phyloP scores from a whole-genome alignment of 129 eudicot species.

The Flaveria brownii region DNA sequence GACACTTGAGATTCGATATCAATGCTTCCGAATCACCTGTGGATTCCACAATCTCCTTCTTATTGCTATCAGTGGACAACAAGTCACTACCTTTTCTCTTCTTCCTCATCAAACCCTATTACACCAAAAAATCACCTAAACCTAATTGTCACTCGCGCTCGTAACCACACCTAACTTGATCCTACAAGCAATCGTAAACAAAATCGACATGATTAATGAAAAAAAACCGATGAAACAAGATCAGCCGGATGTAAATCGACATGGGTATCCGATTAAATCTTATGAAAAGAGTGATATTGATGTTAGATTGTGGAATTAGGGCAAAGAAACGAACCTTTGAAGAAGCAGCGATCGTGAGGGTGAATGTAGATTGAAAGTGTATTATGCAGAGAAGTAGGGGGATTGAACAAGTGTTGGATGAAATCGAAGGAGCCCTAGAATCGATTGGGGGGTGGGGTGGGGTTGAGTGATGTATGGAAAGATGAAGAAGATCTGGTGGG shows the following conservation, averaged over 20 bases:
- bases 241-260: not conserved
- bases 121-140: not conserved
- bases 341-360: constrained; percentile 11
- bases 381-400: constrained; percentile 1
- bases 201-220: not conserved
- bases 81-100: constrained; percentile 78
- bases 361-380: constrained; percentile 20
- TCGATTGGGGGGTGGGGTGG: too few relatives aligned
- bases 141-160: not conserved
- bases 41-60: constrained; percentile 39
- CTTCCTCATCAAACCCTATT: constrained; percentile 53
- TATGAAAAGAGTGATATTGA: not conserved
- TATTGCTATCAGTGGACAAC: constrained; percentile 28
- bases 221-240: not conserved
- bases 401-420: constrained; percentile 16
- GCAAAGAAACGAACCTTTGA: constrained; percentile 29
- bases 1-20: constrained; percentile 52
- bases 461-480: not conserved
- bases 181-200: constrained; percentile 19
- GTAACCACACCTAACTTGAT: constrained; percentile 7
- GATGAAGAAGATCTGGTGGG: constrained; percentile 33
- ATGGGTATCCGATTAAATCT: not conserved
- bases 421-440: constrained; percentile 22
- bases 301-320: constrained; percentile 5
- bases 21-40: constrained; percentile 45